Evolutionary conservation across 805 yeast species (phyloP), one percentile per base, ranked within the genome.

Genomic region (Tetrapisispora iriomotensis): DNA sequence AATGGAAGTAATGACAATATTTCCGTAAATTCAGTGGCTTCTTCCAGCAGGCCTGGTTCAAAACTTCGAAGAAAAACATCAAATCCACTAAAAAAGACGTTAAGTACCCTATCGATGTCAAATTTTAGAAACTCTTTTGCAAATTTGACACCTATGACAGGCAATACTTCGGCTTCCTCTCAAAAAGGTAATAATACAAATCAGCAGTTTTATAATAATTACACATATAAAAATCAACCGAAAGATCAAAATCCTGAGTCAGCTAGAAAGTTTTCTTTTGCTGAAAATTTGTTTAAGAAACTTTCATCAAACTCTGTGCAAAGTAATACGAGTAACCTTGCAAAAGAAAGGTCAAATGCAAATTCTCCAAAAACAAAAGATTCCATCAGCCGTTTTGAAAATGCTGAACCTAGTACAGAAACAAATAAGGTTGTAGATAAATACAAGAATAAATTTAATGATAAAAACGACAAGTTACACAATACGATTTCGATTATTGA

Each of bases 191-290:
- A 23, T 14, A 30, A 20, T 24, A 28, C 21, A 27, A 8, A 27
- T 23, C 7, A 23, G 10, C 25, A 23, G 10, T 23, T 10, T 23
- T 7, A 33, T 18, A 38, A 36, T 22, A 22, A 33, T 3, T 33
- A 33, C 19, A 33, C 36, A 4, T 33, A 33, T 10, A 33, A 33
- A 15, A 33, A 24, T 15, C 14, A 14, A 10, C 21, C 13, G 6
- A 37, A n/a, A 7, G 14, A 25, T 17, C 21, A 25, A 18, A 40
- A 37, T 29, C 23, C 29, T 23, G 30, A 38, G 6, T 50, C 49
- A 3, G 41, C 49, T 25, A 47, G 58, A 27, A 54, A 54, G 40
- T 41, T 46, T 15, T 54, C 60, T 2, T 49, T 54, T 38, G 58
- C 60, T 2, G 53, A 48, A 12, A 42, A 42, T 22, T 29, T 54